Base-by-base conservation (phyloP, 2,329 filamentous ascomycete genomes). In the Fonsecaea erecta region DNA sequence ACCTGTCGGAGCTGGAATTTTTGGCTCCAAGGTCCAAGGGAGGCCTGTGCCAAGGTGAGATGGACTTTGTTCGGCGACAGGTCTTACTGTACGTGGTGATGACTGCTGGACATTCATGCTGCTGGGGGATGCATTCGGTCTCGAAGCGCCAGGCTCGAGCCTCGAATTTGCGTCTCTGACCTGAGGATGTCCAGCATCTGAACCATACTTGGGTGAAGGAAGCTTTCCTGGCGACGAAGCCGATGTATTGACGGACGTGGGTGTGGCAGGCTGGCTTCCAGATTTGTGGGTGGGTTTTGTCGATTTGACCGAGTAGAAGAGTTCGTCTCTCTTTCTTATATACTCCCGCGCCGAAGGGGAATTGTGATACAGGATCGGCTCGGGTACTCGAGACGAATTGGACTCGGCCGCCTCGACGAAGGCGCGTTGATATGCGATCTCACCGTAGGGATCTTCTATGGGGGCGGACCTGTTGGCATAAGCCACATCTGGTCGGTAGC, bases 401-500 rank as follows among this genome's bases (percentile, higher is more conserved):
- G 28, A 18, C 51, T 59, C 56, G 11, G 60, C 62, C 5, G 55
- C 60, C 26, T 66, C 60, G 30, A 37, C 32, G 52, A 71, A 71
- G 18, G 63, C 66, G 59, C 69, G 65, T 26, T 71, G 68, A 53
- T 71, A 71, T 21, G 70, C 69, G 11, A 60, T 58, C 52, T 71
- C 70, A 52, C 70, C 69, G 43, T 51, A 51, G 14, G 68, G 68
- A 54, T 71, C 70, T 58, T 70, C 69, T 14, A 65, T 43, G 11
- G 61, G 55, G 18, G 64, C n/a, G 5, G 53, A 24, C 28, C 57
- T 51, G 30, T 57, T 34, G 12, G 32, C 26, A 34, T 62, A 37
- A 26, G 65, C 68, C 14, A 68, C 21, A 7, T 70, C 63, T 5
- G 65, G 54, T 52, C 64, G 63, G 58, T 70, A 69, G 11, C 68